These are phyloP conservation scores for Boletus coccyginus DNA, from an alignment of 768 basidiomycete genomes.

Conservation along the genomic window DNA sequence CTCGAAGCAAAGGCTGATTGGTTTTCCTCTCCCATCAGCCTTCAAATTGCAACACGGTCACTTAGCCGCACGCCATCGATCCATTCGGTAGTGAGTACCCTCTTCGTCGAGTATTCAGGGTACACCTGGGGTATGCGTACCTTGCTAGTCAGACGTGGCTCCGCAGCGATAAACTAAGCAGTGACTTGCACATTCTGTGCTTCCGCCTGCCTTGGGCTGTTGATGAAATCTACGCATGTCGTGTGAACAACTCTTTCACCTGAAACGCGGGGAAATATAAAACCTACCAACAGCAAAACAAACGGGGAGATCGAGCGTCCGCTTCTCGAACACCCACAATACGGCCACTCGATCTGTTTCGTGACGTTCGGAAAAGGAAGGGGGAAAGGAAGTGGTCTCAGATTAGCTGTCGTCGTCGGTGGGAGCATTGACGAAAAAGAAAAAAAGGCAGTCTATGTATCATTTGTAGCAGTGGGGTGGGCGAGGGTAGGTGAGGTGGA, in stretches of 20 bases:
- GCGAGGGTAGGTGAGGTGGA: no score
- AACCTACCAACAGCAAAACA: constrained; percentile 72
- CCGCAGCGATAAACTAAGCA: constrained; percentile 61
- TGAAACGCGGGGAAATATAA: not conserved
- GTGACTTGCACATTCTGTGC: constrained; percentile 74
- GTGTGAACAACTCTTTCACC: not conserved
- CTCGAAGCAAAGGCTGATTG: not conserved
- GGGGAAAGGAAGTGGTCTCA: no score
- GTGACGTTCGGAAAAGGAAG: constrained; percentile 83
- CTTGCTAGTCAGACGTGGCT: constrained; percentile 64
- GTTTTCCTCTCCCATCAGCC: constrained; percentile 61
- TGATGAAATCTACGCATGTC: constrained; percentile 58
- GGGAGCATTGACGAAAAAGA: no score
- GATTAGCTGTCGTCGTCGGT: no score
- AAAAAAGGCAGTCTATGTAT: no score
- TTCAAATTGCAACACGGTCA: constrained; percentile 55
- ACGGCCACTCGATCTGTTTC: constrained; percentile 80
- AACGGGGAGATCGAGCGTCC: constrained; percentile 82
- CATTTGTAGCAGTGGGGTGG: no score
- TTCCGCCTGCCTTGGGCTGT: constrained; percentile 80
- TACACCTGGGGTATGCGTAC: constrained; percentile 81
- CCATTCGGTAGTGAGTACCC: constrained; percentile 84
- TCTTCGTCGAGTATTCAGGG: constrained; percentile 67
- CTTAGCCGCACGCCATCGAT: constrained; percentile 74
- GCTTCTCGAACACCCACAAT: constrained; percentile 75